Evolutionary conservation across 1,284 basidiomycete species (phyloP), one percentile per base, ranked within the genome.

Genomic region (Afroboletus lepidellus): DNA sequence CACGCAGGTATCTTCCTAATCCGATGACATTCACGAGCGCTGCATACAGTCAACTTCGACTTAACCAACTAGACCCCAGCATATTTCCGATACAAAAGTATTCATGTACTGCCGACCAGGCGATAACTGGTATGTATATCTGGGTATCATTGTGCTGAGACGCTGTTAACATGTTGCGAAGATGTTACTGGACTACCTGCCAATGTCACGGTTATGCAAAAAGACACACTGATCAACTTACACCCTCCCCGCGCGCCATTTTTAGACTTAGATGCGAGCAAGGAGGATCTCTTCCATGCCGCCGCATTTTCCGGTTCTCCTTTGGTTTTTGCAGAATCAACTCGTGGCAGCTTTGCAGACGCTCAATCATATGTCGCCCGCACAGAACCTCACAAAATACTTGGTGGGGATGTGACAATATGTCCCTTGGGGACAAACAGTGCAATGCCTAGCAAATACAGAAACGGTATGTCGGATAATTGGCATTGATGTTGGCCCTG

Each of bases 371-470:
- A 58, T 68, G 43, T 62, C 5, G 32, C 49, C 7, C 20, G 16
- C 3, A 6, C 57, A 63, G 36, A 65, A 27, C 33, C 51, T 2
- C 52, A 58, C 18, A 57, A 44, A 33, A 57, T 54, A 25, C 74
- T 74, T 16, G 87, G 90, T 2, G 79, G 81, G 45, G 79, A 90
- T 51, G 79, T 98, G 12, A 72, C 74, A 3, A 73, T 98, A 37
- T 81, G 90, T 3, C 82, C 94, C 1, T 75, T 98, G 2, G 95
- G 95, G 1, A 98, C 95, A 0, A 91, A 92, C 5, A 95, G 92
- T 62, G 88, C 93, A 0, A 69, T 90, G 29, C 92, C 94, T 0
- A 89, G 80, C 38, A 90, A 86, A 65, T 91, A 91, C 63, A 80
- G 93, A 48, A 96, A 95, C 64, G 87, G 90, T 90, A 56, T 44